phyloP scores from a whole-genome alignment of 2,329 filamentous ascomycete species.

The Apiospora saccharicola region DNA sequence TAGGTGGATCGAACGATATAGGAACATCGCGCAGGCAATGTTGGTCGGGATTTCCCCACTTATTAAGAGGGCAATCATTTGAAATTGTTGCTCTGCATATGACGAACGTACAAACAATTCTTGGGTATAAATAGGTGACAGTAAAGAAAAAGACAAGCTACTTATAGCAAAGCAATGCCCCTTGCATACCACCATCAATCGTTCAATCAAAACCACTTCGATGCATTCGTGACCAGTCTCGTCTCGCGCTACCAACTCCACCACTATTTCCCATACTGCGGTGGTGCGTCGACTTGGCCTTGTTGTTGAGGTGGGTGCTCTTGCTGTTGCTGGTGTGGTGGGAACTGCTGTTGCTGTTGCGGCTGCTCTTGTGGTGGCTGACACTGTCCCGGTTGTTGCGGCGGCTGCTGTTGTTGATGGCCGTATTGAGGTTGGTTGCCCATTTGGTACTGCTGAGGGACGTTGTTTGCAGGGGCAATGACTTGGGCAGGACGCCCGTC shows the following conservation, averaged over 20 bases:
- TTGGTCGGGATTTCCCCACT: too few species aligned
- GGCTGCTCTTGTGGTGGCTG: neutral
- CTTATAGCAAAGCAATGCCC: neutral
- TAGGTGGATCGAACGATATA: neutral
- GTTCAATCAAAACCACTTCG: neutral
- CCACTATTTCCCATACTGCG: neutral
- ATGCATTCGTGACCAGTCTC: neutral
- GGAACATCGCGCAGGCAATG: neutral
- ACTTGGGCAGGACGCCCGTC: constrained; percentile 26
- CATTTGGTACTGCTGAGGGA: constrained; percentile 27
- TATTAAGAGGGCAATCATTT: neutral
- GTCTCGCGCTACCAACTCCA: neutral
- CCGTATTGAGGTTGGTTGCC: constrained; percentile 25
- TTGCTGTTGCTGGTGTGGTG: neutral
- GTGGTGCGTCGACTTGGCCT: neutral
- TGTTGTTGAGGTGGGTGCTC: neutral
- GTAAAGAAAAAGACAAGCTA: neutral
- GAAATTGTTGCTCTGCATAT: neutral
- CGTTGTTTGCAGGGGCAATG: constrained; percentile 8
- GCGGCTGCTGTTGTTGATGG: constrained; percentile 6
- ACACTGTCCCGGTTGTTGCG: neutral
- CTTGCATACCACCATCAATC: constrained; percentile 12
- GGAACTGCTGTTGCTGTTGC: neutral
- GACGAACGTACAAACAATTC: neutral
- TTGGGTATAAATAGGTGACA: neutral